These are phyloP conservation scores for Stagonosporopsis cucurbitacearum DNA, from an alignment of 2,329 filamentous ascomycete species.

Conservation along the genomic window DNA sequence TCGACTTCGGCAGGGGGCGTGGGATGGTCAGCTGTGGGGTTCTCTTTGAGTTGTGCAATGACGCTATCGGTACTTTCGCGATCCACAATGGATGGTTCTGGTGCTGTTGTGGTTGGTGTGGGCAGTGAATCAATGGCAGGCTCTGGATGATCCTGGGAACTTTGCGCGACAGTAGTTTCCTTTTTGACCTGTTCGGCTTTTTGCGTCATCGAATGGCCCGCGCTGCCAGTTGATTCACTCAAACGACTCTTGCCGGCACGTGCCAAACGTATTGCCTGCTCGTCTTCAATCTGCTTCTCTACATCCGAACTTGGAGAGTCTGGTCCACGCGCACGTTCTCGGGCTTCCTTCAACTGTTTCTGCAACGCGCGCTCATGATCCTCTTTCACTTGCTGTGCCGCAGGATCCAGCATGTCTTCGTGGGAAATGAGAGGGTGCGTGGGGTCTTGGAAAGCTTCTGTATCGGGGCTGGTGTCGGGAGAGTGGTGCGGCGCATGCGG, in stretches of 20 bases:
- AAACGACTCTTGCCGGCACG: slow-evolving; percentile 42
- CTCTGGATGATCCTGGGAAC: slow-evolving; percentile 20
- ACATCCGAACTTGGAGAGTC: slow-evolving; percentile 63
- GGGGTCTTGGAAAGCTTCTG: slow-evolving; percentile 57
- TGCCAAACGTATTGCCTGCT: slow-evolving; percentile 53
- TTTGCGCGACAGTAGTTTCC: slow-evolving; percentile 13
- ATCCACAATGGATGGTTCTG: slow-evolving; percentile 37
- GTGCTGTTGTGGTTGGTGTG: slow-evolving; percentile 44
- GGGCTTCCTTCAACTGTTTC: slow-evolving; percentile 57
- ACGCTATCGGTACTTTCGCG: slow-evolving; percentile 30
- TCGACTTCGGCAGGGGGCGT: slow-evolving; percentile 47
- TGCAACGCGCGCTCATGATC: slow-evolving; percentile 61
- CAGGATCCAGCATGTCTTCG: slow-evolving; percentile 43
- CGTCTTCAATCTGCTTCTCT: slow-evolving; percentile 63
- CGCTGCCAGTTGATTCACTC: slow-evolving; percentile 25
- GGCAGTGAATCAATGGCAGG: slow-evolving; percentile 44
- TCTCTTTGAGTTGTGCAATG: slow-evolving; percentile 17
- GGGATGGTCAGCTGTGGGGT: slow-evolving; percentile 36
- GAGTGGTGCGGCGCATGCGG: slow-evolving; percentile 72
- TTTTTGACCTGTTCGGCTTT: slow-evolving; percentile 29
- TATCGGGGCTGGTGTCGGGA: slow-evolving; percentile 75
- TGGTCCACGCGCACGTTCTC: slow-evolving; percentile 51
- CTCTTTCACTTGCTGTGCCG: slow-evolving; percentile 56
- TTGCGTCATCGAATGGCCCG: slow-evolving; percentile 33
- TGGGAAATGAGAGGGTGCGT: slow-evolving; percentile 33